A percentile compares a stretch with the other conserved stretches of the same genome.
These are phyloP conservation scores for Coniochaeta hoffmannii DNA, from an alignment of 2,329 filamentous ascomycete species.

Conservation along the genomic window DNA sequence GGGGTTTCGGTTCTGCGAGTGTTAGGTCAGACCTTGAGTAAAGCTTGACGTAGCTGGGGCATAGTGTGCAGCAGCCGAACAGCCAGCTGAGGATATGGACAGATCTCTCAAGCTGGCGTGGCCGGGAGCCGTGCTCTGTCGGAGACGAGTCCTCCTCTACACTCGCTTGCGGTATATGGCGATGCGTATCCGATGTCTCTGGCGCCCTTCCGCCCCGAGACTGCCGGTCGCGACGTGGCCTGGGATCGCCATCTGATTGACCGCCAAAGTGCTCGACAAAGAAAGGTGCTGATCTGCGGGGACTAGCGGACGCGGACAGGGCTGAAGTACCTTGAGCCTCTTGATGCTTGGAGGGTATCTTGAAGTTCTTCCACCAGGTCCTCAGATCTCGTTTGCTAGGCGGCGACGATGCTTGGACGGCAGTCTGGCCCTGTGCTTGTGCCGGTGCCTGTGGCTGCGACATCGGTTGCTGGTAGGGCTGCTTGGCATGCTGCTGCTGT, in stretches of 20 bases:
- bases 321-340: slow-evolving; percentile 48
- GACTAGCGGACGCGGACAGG: slow-evolving; percentile 19
- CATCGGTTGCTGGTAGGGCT: slow-evolving; percentile 5
- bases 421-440: slow-evolving; percentile 23
- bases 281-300: slow-evolving; percentile 9
- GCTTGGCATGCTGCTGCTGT: slow-evolving; percentile 4
- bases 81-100: slow-evolving; percentile 9
- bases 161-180: background rate
- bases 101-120: background rate
- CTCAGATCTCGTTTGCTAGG: slow-evolving; percentile 82
- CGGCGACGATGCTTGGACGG: slow-evolving; percentile 50
- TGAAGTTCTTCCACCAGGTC: slow-evolving; percentile 97
- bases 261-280: slow-evolving; percentile 15
- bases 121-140: background rate
- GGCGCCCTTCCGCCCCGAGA: background rate
- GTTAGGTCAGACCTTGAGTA: slow-evolving; percentile 10
- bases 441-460: slow-evolving; percentile 19
- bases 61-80: slow-evolving; percentile 6
- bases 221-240: background rate
- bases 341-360: slow-evolving; percentile 54
- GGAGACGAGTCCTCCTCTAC: background rate
- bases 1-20: slow-evolving; percentile 38
- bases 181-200: background rate
- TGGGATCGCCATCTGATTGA: background rate
- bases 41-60: slow-evolving; percentile 4